These are phyloP conservation scores for Leucoagaricus sp. DNA, from an alignment of 1,284 basidiomycete genomes.

Conservation along the genomic window DNA sequence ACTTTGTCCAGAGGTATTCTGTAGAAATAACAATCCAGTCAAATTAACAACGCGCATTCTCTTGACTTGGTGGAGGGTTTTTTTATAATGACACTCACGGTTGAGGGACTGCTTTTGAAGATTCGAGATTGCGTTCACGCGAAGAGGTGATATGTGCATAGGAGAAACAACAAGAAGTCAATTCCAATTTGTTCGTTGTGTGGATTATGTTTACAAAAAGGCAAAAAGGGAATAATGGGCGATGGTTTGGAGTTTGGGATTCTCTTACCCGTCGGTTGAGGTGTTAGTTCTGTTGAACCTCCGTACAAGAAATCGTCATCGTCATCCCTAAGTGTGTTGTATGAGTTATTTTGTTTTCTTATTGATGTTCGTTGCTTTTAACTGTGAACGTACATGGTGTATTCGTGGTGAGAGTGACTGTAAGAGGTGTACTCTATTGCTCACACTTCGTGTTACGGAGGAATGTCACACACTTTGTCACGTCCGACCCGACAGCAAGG, in stretches of 20 bases:
- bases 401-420: slow-evolving; percentile 3
- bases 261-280: slow-evolving; percentile 38
- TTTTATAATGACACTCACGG: slow-evolving; percentile 56
- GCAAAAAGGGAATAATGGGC: neutral
- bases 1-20: slow-evolving; percentile 50
- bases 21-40: slow-evolving; percentile 8
- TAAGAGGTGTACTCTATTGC: neutral
- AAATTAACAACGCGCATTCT: slow-evolving; percentile 7
- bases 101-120: slow-evolving; percentile 43
- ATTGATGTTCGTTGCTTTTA: neutral
- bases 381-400: slow-evolving; percentile 10
- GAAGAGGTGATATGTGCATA: slow-evolving; percentile 18
- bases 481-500: neutral
- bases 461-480: slow-evolving; percentile 6
- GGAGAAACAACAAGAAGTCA: slow-evolving; percentile 13
- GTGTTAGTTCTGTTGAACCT: slow-evolving; percentile 41
- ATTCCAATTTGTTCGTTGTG: slow-evolving; percentile 11
- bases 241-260: slow-evolving; percentile 18
- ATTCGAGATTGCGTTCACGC: slow-evolving; percentile 19
- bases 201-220: slow-evolving; percentile 9
- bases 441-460: neutral
- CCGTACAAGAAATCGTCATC: slow-evolving; percentile 80
- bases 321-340: slow-evolving; percentile 53
- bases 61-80: too few relatives aligned
- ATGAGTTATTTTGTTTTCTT: neutral